Conservation (phyloP, 2,329 filamentous ascomycete species). For the Bipolaris cookei region DNA sequence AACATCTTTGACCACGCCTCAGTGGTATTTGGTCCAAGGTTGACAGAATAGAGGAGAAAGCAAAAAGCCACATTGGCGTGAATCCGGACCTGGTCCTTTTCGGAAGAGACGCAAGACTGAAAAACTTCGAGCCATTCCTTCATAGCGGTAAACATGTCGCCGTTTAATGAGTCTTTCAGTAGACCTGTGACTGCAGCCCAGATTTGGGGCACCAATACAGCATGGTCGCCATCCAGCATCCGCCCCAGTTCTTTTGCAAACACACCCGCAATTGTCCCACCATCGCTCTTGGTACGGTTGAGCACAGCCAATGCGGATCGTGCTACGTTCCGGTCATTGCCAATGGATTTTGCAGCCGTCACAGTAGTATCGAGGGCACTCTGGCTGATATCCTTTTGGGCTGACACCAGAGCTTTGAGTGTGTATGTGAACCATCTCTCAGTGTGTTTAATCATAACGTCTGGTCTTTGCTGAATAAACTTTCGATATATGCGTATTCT, state of each 20-base stretch:
- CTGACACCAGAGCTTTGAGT: slow-evolving; percentile 81
- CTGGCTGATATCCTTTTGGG: slow-evolving; percentile 74
- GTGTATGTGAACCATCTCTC: slow-evolving; percentile 82
- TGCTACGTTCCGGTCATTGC: slow-evolving; percentile 71
- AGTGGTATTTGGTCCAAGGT: slow-evolving; percentile 65
- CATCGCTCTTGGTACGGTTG: slow-evolving; percentile 65
- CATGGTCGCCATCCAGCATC: slow-evolving; percentile 63
- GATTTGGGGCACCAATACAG: slow-evolving; percentile 77
- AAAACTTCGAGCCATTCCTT: slow-evolving; percentile 78
- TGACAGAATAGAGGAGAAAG: slow-evolving; percentile 76
- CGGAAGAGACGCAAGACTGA: slow-evolving; percentile 82
- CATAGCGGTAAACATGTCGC: slow-evolving; percentile 74
- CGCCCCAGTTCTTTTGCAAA: slow-evolving; percentile 70
- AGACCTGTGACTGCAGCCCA: slow-evolving; percentile 86
- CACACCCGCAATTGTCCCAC: slow-evolving; percentile 59
- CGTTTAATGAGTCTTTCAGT: slow-evolving; percentile 65
- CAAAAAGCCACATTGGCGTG: slow-evolving; percentile 88
- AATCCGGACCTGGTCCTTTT: slow-evolving; percentile 65
- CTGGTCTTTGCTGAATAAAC: slow-evolving; percentile 73
- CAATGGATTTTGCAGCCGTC: slow-evolving; percentile 71
- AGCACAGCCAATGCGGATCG: slow-evolving; percentile 70
- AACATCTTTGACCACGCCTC: slow-evolving; percentile 50
- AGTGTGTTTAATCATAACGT: slow-evolving; percentile 71
- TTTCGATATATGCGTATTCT: slow-evolving; percentile 80
- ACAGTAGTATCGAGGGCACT: slow-evolving; percentile 77